These are phyloP conservation scores for Elymus sibiricus DNA, from an alignment of 176 grass and related monocot genomes.

Conservation along the genomic window DNA sequence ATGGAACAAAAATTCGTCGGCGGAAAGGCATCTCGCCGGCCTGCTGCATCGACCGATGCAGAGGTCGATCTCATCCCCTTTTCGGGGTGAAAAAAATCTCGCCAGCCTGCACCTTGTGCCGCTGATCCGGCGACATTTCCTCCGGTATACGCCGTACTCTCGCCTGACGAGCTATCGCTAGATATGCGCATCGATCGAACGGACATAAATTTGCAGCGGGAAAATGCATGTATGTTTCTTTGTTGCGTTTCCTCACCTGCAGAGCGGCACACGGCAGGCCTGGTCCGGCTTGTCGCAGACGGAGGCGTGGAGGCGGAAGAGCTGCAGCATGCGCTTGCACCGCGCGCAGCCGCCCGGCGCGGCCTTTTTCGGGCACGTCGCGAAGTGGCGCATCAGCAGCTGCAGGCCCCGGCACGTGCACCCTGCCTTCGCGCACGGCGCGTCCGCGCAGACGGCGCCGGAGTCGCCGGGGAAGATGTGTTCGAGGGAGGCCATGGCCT, in stretches of 20 bases:
- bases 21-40: too few relatives aligned
- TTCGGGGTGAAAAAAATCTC: background rate
- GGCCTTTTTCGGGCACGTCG: conserved; percentile 43
- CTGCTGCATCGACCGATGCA: background rate
- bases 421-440: background rate
- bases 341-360: conserved; percentile 49
- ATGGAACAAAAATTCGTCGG: background rate
- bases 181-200: background rate
- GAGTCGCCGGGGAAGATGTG: conserved; percentile 34
- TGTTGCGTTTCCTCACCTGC: conserved; percentile 48
- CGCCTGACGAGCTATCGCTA: background rate
- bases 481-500: conserved; percentile 69
- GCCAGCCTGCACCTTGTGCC: conserved; percentile 10
- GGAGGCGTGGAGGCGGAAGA: conserved; percentile 71
- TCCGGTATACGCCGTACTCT: background rate
- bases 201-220: background rate
- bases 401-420: conserved; percentile 54
- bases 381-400: conserved; percentile 60
- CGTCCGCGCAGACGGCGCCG: background rate
- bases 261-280: conserved; percentile 61
- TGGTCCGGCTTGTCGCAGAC: conserved; percentile 46
- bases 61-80: background rate
- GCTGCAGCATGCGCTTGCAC: conserved; percentile 78
- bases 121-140: background rate
- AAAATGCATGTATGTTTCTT: background rate